phyloP scores from a whole-genome alignment of 148 eudicot species.

The Vaccinium darrowii region DNA sequence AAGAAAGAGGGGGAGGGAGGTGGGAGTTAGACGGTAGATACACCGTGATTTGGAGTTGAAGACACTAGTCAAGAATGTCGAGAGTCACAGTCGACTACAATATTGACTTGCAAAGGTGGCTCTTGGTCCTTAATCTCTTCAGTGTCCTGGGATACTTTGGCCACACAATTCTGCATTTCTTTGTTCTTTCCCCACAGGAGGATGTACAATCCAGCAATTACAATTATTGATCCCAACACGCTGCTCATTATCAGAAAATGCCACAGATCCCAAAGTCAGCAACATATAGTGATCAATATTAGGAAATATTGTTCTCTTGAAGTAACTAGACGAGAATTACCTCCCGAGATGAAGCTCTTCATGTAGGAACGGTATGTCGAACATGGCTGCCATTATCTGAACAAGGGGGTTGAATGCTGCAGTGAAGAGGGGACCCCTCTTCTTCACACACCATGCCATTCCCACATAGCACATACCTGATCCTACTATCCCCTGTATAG shows the following conservation, averaged over 20 bases:
- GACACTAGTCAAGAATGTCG: background rate
- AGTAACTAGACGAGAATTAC: constrained; percentile 15
- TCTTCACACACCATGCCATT: constrained; percentile 44
- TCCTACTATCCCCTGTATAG: constrained; percentile 38
- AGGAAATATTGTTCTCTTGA: background rate
- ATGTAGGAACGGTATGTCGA: constrained; percentile 32
- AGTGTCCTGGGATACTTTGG: constrained; percentile 8
- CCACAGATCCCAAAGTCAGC: background rate
- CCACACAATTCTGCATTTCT: constrained; percentile 12
- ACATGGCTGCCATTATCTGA: constrained; percentile 41
- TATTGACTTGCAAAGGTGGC: background rate
- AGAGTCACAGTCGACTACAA: background rate
- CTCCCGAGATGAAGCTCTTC: constrained; percentile 42
- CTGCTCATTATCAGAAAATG: constrained; percentile 6
- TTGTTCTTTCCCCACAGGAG: constrained; percentile 36
- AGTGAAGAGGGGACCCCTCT: constrained; percentile 47
- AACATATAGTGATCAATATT: background rate
- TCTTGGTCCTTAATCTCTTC: constrained; percentile 4
- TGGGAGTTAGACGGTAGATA: background rate
- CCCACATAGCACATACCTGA: constrained; percentile 39
- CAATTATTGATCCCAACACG: constrained; percentile 25
- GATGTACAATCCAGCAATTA: constrained; percentile 29
- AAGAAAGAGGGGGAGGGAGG: background rate
- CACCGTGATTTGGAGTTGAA: background rate
- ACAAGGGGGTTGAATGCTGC: constrained; percentile 46